Conservation (phyloP, 2,329 filamentous ascomycete species). For the Fusarium tanahbumbuense region DNA sequence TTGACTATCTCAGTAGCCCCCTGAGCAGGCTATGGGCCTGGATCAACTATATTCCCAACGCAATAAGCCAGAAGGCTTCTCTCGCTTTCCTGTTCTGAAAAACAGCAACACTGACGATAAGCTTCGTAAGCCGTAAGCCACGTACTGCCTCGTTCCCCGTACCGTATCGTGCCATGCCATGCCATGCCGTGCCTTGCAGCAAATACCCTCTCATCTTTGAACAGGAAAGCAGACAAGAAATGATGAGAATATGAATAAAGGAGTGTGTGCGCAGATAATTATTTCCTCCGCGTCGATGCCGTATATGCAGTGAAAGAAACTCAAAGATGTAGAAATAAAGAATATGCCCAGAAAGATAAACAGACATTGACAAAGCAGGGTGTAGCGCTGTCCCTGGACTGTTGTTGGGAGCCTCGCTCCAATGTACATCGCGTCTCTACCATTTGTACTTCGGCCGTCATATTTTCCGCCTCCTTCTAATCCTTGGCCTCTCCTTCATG, state of each 20-base stretch:
- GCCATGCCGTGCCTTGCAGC: slow-evolving; percentile 44
- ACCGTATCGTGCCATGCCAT: slow-evolving; percentile 11
- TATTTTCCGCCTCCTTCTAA: slow-evolving; percentile 14
- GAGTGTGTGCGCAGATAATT: slow-evolving; percentile 33
- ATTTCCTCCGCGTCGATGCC: slow-evolving; percentile 34
- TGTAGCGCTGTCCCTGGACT: slow-evolving; percentile 31
- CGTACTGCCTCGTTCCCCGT: slow-evolving; percentile 12
- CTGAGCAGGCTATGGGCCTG: neutral
- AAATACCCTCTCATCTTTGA: slow-evolving; percentile 40
- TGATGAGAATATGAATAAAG: slow-evolving; percentile 31
- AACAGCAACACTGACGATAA: neutral
- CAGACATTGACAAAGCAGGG: slow-evolving; percentile 25
- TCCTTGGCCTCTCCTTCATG: slow-evolving; percentile 9
- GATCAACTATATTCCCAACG: neutral
- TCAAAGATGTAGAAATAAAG: slow-evolving; percentile 23
- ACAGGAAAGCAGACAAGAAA: slow-evolving; percentile 27
- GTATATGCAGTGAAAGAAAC: slow-evolving; percentile 22
- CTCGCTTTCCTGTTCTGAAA: neutral
- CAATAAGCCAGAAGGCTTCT: neutral
- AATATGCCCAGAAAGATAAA: slow-evolving; percentile 31
- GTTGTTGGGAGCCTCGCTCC: slow-evolving; percentile 17
- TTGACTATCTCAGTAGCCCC: slow-evolving; percentile 13
- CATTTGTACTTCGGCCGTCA: slow-evolving; percentile 9
- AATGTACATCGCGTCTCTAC: slow-evolving; percentile 5
- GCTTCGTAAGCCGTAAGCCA: slow-evolving; percentile 15